These are phyloP conservation scores for Talaromyces nanjingensis DNA, from an alignment of 495 filamentous ascomycete species.

Conservation along the genomic window DNA sequence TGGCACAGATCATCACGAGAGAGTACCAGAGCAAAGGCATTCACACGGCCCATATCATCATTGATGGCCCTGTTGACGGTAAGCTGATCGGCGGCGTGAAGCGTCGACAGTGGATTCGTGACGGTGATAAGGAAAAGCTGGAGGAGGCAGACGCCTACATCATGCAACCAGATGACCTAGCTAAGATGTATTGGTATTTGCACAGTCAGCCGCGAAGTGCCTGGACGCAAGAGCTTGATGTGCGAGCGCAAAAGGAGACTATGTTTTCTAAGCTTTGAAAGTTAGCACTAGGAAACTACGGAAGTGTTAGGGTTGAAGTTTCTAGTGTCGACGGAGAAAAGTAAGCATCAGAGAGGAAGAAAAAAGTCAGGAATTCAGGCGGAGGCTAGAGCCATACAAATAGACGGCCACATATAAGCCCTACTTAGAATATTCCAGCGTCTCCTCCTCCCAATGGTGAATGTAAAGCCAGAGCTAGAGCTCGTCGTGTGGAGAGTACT, in stretches of 20 bases:
- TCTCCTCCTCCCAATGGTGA: no score
- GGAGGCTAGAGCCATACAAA: no score
- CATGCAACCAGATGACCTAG: constrained; percentile 21
- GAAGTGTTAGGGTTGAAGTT: no score
- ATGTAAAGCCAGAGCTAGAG: no score
- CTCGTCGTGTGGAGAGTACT: no score
- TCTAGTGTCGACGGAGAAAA: no score
- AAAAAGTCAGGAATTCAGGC: no score
- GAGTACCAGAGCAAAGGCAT: constrained; percentile 23
- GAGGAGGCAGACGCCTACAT: constrained; percentile 20
- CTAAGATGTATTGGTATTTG: constrained; percentile 17
- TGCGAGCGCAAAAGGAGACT: not conserved
- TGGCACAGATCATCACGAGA: constrained; percentile 22
- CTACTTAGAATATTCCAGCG: no score
- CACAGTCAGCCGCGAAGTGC: constrained; percentile 17
- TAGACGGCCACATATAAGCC: no score
- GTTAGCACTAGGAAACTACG: no score
- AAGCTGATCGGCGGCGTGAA: constrained; percentile 35
- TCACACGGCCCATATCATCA: constrained; percentile 23
- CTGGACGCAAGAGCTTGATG: constrained; percentile 13
- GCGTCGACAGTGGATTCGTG: constrained; percentile 27
- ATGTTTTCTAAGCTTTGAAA: constrained; percentile 2
- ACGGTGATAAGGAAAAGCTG: constrained; percentile 18
- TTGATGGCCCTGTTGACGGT: constrained; percentile 31
- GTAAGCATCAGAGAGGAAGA: no score